Conservation (phyloP, 164 flowering plant species). For the Macadamia tetraphylla region DNA sequence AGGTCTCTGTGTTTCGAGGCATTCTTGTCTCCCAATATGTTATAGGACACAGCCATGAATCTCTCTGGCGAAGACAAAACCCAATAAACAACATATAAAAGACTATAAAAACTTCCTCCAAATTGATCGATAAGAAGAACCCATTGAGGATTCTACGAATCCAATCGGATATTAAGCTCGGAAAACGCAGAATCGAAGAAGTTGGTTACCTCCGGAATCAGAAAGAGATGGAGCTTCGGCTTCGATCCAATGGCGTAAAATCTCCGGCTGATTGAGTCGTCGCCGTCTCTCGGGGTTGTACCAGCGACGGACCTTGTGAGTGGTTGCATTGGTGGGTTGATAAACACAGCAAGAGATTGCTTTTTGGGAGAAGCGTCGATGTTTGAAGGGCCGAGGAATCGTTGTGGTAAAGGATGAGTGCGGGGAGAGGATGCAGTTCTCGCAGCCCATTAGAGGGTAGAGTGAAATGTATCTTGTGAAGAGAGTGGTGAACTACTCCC, state of each 20-base stretch:
- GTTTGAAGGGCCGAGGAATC: neutral
- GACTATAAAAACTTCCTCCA: neutral
- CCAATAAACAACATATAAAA: neutral
- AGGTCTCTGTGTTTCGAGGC: constrained; percentile 41
- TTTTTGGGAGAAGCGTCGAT: neutral
- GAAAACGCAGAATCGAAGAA: neutral
- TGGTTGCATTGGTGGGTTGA: constrained; percentile 4
- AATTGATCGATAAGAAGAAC: too few relatives aligned
- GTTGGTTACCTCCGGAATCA: constrained; percentile 9
- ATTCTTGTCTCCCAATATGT: constrained; percentile 48
- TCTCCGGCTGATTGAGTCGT: constrained; percentile 3
- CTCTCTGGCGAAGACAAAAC: constrained; percentile 22
- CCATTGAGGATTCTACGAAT: neutral
- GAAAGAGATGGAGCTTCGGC: neutral
- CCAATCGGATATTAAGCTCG: neutral
- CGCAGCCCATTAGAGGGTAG: neutral
- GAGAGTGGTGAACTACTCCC: too few relatives aligned
- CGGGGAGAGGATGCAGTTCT: neutral
- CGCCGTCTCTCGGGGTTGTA: constrained; percentile 7
- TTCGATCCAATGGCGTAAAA: constrained; percentile 9
- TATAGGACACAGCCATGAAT: constrained; percentile 46
- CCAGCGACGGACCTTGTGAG: constrained; percentile 6
- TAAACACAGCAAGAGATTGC: constrained; percentile 2
- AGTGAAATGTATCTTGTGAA: too few relatives aligned
- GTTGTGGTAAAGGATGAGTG: neutral